These are phyloP conservation scores for Pseudonitzschia pungens DNA, from an alignment of 108 stramenopile species.

Conservation along the genomic window DNA sequence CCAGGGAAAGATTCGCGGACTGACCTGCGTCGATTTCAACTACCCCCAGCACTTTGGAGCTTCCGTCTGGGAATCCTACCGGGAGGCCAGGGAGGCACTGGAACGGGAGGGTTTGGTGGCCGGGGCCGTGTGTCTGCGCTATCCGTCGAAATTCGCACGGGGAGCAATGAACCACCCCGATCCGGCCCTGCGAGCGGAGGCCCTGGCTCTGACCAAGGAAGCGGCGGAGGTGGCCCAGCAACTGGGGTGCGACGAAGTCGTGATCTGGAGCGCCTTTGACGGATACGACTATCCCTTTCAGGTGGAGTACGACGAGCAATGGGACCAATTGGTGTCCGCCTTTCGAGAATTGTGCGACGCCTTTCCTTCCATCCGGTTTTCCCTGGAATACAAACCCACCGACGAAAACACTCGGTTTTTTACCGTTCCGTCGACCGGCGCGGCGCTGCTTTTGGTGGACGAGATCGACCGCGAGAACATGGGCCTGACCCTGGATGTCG, in stretches of 20 bases:
- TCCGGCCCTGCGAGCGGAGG: constrained; percentile 52
- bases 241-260: constrained; percentile 73
- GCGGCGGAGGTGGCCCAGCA: constrained; percentile 62
- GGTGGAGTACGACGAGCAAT: constrained; percentile 74
- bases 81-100: constrained; percentile 57
- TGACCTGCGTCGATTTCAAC: constrained; percentile 87
- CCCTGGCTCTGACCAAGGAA: constrained; percentile 71
- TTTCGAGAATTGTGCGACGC: constrained; percentile 84
- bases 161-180: constrained; percentile 87
- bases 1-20: constrained; percentile 62
- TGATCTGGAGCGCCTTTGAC: constrained; percentile 86
- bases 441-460: constrained; percentile 66
- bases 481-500: constrained; percentile 85
- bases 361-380: constrained; percentile 78
- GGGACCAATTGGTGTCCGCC: constrained; percentile 69
- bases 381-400: constrained; percentile 86
- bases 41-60: constrained; percentile 82
- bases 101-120: constrained; percentile 63
- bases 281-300: constrained; percentile 89
- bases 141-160: constrained; percentile 73
- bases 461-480: constrained; percentile 81
- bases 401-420: constrained; percentile 90
- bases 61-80: constrained; percentile 29
- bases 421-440: constrained; percentile 84
- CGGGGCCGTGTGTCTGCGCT: constrained; percentile 84